Base-by-base conservation (phyloP, 2,329 filamentous ascomycete species). In the Cytospora mali region DNA sequence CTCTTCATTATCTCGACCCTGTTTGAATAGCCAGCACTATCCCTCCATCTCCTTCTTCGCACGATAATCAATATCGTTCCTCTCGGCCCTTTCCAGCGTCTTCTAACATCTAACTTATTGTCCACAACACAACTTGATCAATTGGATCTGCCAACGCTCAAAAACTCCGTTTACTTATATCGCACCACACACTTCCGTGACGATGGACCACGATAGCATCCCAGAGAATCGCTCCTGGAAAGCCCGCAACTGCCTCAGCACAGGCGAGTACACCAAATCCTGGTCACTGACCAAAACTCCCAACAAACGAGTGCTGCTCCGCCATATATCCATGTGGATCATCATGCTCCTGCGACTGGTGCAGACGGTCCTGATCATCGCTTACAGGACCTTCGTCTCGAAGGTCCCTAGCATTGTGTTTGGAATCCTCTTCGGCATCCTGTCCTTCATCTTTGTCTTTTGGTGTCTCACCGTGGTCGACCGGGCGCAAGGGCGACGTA, bases 391-490 rank as follows among this genome's bases (percentile, higher is more conserved):
- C 10, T 58, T 64, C 23, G 53, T 53, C 5, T 31, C n/a, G 27
- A 60, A 27, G 18, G n/a, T 35, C 23, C n/a, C 46, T 9, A 61
- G 54, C 52, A 31, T 61, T 3, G 35, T 53, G 6, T 42, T 55
- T 46, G 62, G 62, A 1, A 28, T 31, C 25, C 6, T 64, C 23
- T 23, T 54, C 28, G 42, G 48, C 16, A 39, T 64, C n/a, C 2
- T 57, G 18, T 56, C 54, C 23, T 56, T 64, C 35, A 2, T 61
- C 6, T 61, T 54, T 13, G 54, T 61, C 48, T 27, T 53, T 23
- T 64, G 62, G 62, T 61, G 62, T n/a, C 62, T 64, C 18, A 46
- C 57, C 6, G 48, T 57, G 35, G 61, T 64, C n/a, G 62, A 64
- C 29, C 62, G 62, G 7, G 62, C 58, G 28, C 52, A 57, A 29